Evolutionary conservation across 306 rosid genomes (phyloP).

Genomic region (Prunus salicina): DNA sequence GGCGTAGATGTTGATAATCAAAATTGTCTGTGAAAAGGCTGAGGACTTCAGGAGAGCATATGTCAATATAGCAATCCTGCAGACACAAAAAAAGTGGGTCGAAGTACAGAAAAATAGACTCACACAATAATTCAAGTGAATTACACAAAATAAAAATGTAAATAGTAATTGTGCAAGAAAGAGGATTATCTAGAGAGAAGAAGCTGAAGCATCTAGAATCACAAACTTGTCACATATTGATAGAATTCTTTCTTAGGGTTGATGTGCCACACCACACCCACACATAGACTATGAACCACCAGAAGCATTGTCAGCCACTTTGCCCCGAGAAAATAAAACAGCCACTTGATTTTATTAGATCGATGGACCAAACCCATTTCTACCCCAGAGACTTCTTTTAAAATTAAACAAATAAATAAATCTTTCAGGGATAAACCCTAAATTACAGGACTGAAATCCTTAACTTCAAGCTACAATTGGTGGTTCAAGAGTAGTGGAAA

Average conservation of each 20-base stretch:
- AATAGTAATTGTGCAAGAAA: not conserved
- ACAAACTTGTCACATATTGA: not conserved
- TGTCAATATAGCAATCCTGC: conserved; percentile 97
- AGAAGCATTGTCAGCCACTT: not conserved
- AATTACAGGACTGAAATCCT: not conserved
- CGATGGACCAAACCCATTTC: not conserved
- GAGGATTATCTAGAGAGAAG: not conserved
- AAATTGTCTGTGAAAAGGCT: conserved; percentile 94
- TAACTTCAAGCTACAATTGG: not conserved
- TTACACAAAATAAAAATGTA: not conserved
- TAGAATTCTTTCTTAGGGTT: not conserved
- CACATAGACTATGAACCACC: not conserved
- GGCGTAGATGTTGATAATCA: conserved; percentile 97
- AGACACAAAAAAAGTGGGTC: conserved; percentile 11
- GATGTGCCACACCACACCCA: not conserved
- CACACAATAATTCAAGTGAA: not conserved
- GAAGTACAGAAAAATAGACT: not conserved
- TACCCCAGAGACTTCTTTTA: not conserved
- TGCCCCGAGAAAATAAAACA: not conserved
- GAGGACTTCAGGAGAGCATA: conserved; percentile 96
- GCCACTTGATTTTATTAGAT: not conserved
- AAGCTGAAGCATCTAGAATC: not conserved
- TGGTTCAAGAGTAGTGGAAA: not conserved
- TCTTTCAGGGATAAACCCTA: not conserved
- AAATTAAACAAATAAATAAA: not conserved